Base-by-base conservation (phyloP, 2,329 filamentous ascomycete species). In the Penicillium sp. region DNA sequence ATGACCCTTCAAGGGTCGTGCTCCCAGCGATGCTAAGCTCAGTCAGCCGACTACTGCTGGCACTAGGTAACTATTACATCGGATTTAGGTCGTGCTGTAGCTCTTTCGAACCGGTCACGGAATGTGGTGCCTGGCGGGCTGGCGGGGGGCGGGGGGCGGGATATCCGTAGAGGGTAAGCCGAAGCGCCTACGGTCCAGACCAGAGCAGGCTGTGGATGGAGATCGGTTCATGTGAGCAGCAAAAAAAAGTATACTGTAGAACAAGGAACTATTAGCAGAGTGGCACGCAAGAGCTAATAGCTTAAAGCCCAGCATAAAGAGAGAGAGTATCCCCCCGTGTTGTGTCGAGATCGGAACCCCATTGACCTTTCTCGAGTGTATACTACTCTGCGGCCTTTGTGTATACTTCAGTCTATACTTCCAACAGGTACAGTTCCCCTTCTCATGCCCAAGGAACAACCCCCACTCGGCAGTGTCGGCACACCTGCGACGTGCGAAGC, bases 91-190 rank as follows among this genome's bases (percentile, higher is more conserved):
- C 46, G 46, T 22, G 4, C 22, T 4, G 22, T 49, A 6, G 27
- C 31, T 35, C 6, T 43, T 46, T 18, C 43, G 5, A 31, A 16
- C 43, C 24, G 24, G 50, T 40, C 53, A 24, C 37, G 47, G 49
- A 57, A 57, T 55, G 55, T 18, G 43, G 65, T 66, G 35, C 60
- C 59, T 65, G 60, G 61, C 68, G 50, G 43, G 19, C 24, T 31
- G 14, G 6, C 4, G 24, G 13, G 52, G 67, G 14, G 6, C 4
- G 24, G 13, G 52, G 67, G 71, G 62, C 61, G 69, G 71, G 62
- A 72, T 69, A 58, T 54, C 71, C 70, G 43, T 50, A 71, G 60
- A 67, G 35, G 69, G 71, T 68, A 73, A 73, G 54, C 71, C 71
- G 71, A 71, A 62, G 58, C 57, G 62, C 63, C 56, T 59, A 19